These are phyloP conservation scores for Phyllosticta capitalensis DNA, from an alignment of 2,329 filamentous ascomycete genomes.

Conservation along the genomic window DNA sequence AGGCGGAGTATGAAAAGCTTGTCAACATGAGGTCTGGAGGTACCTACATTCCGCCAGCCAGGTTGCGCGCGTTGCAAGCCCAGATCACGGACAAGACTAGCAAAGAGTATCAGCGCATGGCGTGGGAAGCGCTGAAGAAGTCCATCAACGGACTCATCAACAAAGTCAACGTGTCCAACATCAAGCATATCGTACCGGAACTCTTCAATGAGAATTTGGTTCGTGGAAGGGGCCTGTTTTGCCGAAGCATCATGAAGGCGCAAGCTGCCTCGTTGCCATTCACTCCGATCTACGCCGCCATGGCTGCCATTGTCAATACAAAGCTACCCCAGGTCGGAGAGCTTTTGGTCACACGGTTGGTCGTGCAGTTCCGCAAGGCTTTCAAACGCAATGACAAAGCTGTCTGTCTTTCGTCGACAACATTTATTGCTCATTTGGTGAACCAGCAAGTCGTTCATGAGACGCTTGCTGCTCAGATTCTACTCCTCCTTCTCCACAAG, in stretches of 20 bases:
- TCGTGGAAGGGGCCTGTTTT: constrained; percentile 84
- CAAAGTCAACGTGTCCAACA: constrained; percentile 97
- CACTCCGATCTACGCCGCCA: constrained; percentile 90
- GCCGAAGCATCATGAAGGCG: constrained; percentile 95
- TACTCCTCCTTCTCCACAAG: constrained; percentile 85
- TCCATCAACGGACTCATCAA: constrained; percentile 98
- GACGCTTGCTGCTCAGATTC: constrained; percentile 83
- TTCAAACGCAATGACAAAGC: constrained; percentile 96
- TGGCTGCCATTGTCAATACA: constrained; percentile 94
- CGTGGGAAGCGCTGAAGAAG: constrained; percentile 98
- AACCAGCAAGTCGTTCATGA: constrained; percentile 96
- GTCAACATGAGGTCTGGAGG: constrained; percentile 88
- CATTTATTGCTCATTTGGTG: constrained; percentile 88
- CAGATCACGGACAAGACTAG: constrained; percentile 94
- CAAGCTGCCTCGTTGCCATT: constrained; percentile 93
- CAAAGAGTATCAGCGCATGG: constrained; percentile 98
- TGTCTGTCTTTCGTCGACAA: constrained; percentile 85
- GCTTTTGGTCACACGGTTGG: constrained; percentile 71
- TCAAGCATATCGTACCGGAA: constrained; percentile 94
- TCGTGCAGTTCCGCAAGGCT: constrained; percentile 89
- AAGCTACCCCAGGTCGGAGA: constrained; percentile 94
- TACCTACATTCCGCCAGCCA: constrained; percentile 90
- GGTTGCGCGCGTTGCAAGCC: constrained; percentile 82
- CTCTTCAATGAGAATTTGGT: constrained; percentile 91
- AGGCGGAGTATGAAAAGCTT: constrained; percentile 89